Evolutionary conservation across 2,329 filamentous ascomycete species (phyloP).

Genomic region (Tolypocladium sp.): DNA sequence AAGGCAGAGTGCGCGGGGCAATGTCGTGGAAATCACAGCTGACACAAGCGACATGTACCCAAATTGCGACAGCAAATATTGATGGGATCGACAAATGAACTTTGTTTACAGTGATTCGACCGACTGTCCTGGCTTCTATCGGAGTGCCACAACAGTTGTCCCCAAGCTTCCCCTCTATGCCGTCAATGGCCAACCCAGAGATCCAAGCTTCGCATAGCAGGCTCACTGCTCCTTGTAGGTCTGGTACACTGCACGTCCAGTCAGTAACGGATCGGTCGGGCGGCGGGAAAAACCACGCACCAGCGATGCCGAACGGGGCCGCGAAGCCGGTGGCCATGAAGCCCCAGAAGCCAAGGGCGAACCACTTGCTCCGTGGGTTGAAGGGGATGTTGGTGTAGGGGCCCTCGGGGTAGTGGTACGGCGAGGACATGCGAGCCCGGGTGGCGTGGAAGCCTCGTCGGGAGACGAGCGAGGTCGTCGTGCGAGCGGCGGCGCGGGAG

Average conservation of each 20-base stretch:
- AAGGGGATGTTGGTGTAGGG: constrained; percentile 93
- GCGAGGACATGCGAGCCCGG: constrained; percentile 73
- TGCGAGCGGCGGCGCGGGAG: constrained; percentile 58
- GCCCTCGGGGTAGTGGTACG: constrained; percentile 98
- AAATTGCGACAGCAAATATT: background rate
- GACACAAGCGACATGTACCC: background rate
- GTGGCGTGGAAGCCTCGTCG: constrained; percentile 94
- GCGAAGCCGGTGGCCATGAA: constrained; percentile 53
- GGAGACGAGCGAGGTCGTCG: constrained; percentile 61
- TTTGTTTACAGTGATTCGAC: constrained; percentile 15
- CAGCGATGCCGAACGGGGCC: constrained; percentile 53
- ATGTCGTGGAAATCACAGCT: background rate
- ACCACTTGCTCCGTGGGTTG: constrained; percentile 86
- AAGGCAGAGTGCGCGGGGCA: background rate
- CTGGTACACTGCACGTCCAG: constrained; percentile 34
- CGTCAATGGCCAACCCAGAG: constrained; percentile 8
- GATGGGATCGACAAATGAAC: constrained; percentile 12
- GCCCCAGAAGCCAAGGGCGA: constrained; percentile 72
- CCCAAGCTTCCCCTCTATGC: constrained; percentile 12
- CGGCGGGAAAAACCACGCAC: constrained; percentile 32
- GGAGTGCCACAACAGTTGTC: constrained; percentile 16
- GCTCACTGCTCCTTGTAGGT: constrained; percentile 30
- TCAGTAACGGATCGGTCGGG: background rate
- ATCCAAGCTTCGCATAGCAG: constrained; percentile 4
- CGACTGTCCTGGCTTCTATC: constrained; percentile 22